Base-by-base conservation (phyloP, 2,329 filamentous ascomycete species). In the Monilinia fructigena region DNA sequence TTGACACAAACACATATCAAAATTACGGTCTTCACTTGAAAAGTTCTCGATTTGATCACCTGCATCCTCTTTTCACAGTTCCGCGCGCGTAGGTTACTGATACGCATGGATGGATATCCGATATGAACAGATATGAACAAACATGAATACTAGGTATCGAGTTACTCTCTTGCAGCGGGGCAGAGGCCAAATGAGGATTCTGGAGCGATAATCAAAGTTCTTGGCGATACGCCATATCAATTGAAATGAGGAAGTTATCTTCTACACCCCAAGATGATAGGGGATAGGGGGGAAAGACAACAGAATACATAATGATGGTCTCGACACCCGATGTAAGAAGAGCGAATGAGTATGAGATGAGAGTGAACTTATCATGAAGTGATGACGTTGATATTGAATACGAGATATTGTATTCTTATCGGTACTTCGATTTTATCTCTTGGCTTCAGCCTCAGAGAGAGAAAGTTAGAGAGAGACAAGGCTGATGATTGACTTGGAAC, bases 141-240 rank as follows among this genome's bases (percentile, higher is more conserved):
- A 6, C 12, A 40, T 8, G 40, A 42, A 42, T 42, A 47, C 8
- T n/a, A 47, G 4, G 5, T 10, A 10, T 48, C 11, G 1, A n/a
- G 45, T n/a, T n/a, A 48, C n/a, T n/a, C 20, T 48, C 45, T 50
- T 47, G n/a, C n/a, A n/a, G 52, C 52, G 52, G 52, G 28, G 52
- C 4, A 35, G 20, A 10, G 28, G 28, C 52, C 52, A 54, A 54
- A 54, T 35, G 52, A 54, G 28, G 18, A n/a, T n/a, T n/a, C 31
- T 35, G 52, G 31, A 35, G 52, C 52, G 26, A 54, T 55, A n/a
- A 55, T 55, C n/a, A 55, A 55, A 55, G n/a, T 8, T 20, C 28
- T 18, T 38, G 28, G 42, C 45, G 20, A 28, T 35, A n/a, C 20
- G 20, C 16, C 18, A 18, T 10, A 18, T 10, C 18, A n/a, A 20